Evolutionary conservation across 2,329 filamentous ascomycete species (phyloP).

Genomic region (Penicillium sp.): DNA sequence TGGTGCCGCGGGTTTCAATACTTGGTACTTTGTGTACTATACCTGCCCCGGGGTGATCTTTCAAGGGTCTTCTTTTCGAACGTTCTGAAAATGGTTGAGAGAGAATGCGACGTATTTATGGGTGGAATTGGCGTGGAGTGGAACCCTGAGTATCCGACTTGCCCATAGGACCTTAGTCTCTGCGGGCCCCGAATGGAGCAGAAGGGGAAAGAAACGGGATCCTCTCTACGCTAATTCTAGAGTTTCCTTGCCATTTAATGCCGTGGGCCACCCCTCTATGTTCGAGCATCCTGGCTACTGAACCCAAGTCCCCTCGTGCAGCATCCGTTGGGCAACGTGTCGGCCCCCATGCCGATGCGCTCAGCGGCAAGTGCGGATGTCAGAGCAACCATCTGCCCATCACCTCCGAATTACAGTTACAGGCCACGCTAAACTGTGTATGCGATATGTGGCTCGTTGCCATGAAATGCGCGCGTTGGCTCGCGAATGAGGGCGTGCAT

Average conservation of each 20-base stretch:
- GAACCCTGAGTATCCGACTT: slow-evolving; percentile 7
- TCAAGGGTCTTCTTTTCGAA: not conserved
- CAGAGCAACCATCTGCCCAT: slow-evolving; percentile 7
- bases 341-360: not conserved
- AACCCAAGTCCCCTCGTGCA: not conserved
- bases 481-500: not conserved
- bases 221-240: not conserved
- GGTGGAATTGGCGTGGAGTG: slow-evolving; percentile 6
- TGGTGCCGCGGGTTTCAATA: too few species aligned
- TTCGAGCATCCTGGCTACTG: not conserved
- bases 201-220: slow-evolving; percentile 25
- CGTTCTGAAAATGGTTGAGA: not conserved
- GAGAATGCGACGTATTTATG: slow-evolving; percentile 15
- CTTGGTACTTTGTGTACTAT: not conserved
- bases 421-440: not conserved
- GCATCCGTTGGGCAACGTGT: not conserved
- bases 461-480: not conserved
- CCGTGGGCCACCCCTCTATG: not conserved
- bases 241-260: not conserved
- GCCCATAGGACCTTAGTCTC: slow-evolving; percentile 9
- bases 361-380: slow-evolving; percentile 20
- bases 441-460: not conserved
- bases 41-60: slow-evolving; percentile 1
- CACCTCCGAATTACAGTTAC: slow-evolving; percentile 1
- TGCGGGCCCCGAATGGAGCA: slow-evolving; percentile 25